These are phyloP conservation scores for Chenopodium quinoa DNA, from an alignment of 148 eudicot genomes.

Conservation along the genomic window DNA sequence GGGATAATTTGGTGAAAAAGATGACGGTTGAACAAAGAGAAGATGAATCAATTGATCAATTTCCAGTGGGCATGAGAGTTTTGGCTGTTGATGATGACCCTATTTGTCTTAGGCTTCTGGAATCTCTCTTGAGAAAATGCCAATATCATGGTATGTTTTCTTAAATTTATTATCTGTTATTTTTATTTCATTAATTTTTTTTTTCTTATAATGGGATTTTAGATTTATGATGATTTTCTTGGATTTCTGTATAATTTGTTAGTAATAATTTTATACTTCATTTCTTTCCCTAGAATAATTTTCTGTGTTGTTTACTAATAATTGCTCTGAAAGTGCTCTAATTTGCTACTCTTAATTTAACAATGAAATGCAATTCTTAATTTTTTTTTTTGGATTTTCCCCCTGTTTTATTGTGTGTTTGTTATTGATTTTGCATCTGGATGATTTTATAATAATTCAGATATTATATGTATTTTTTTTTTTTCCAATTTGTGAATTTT, in stretches of 20 bases:
- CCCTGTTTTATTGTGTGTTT: neutral
- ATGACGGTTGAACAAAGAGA: slow-evolving; percentile 40
- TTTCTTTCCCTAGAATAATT: no score
- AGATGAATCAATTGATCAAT: slow-evolving; percentile 33
- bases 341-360: neutral
- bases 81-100: slow-evolving; percentile 65
- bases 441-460: neutral
- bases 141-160: slow-evolving; percentile 45
- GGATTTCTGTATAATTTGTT: neutral
- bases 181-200: neutral
- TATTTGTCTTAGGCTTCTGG: slow-evolving; percentile 46
- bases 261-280: no score
- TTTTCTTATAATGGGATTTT: neutral
- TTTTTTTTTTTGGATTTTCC: neutral
- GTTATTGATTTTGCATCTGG: slow-evolving; percentile 16
- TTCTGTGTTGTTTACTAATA: neutral
- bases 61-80: slow-evolving; percentile 67
- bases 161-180: neutral
- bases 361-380: neutral
- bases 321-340: neutral
- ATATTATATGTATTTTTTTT: neutral
- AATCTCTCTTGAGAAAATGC: slow-evolving; percentile 52
- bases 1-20: slow-evolving; percentile 9
- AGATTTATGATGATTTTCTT: neutral
- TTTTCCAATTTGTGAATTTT: neutral